These are phyloP conservation scores for Herpotrichia juniperi DNA, from an alignment of 2,329 filamentous ascomycete genomes.

Conservation along the genomic window DNA sequence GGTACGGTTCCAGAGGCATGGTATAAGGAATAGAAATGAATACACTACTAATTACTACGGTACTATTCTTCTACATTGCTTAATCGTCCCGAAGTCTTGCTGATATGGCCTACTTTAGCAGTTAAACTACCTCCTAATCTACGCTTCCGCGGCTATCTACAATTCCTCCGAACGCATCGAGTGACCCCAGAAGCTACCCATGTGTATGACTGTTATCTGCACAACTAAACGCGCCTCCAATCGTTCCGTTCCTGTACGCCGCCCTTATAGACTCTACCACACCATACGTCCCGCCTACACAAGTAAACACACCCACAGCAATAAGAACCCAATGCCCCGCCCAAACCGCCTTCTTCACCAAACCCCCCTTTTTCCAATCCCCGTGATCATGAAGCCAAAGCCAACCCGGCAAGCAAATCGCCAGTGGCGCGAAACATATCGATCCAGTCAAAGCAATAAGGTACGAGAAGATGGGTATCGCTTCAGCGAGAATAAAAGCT, in stretches of 20 bases:
- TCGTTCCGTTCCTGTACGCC: slow-evolving; percentile 55
- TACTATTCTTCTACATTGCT: too few species aligned
- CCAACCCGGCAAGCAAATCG: slow-evolving; percentile 54
- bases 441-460: slow-evolving; percentile 54
- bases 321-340: slow-evolving; percentile 49
- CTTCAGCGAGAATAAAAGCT: slow-evolving; percentile 56
- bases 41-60: too few species aligned
- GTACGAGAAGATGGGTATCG: slow-evolving; percentile 60
- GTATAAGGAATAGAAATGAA: too few species aligned
- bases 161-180: neutral
- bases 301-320: slow-evolving; percentile 52
- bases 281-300: slow-evolving; percentile 54
- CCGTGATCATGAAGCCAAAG: slow-evolving; percentile 58
- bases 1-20: too few species aligned
- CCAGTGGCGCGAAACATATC: slow-evolving; percentile 57
- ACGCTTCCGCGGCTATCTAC: neutral
- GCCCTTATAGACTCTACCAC: slow-evolving; percentile 56
- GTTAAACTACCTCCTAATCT: too few species aligned
- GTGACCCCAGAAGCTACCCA: too few species aligned
- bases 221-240: slow-evolving; percentile 38
- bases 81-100: too few species aligned
- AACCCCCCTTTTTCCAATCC: slow-evolving; percentile 42
- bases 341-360: slow-evolving; percentile 41
- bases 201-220: slow-evolving; percentile 15
- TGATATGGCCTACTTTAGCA: too few species aligned